phyloP scores from a whole-genome alignment of 441 rosid genomes.

The Kokia cookei region DNA sequence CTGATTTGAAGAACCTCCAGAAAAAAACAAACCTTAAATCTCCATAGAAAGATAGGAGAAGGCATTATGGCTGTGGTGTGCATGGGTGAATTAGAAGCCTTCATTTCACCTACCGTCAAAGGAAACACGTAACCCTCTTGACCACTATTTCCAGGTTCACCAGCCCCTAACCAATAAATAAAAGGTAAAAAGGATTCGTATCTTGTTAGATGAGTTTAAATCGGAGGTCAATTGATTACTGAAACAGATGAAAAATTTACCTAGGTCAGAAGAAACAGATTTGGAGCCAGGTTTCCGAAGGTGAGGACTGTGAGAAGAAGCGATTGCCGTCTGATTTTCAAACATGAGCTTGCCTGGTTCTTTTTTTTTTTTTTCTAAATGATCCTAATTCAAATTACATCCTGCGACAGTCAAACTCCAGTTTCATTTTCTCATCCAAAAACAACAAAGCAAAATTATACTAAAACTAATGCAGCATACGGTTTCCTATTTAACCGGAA shows the following conservation, averaged over 20 bases:
- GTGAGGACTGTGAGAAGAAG: constrained; percentile 44
- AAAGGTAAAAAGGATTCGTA: background rate
- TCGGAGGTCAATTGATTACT: background rate
- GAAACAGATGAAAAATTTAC: constrained; percentile 14
- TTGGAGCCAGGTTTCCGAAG: constrained; percentile 54
- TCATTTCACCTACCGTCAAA: constrained; percentile 38
- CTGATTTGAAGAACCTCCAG: background rate
- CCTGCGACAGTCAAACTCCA: constrained; percentile 2
- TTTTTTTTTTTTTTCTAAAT: background rate
- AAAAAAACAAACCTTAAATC: constrained; percentile 49
- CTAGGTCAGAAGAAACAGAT: constrained; percentile 38
- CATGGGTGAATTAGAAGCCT: constrained; percentile 33
- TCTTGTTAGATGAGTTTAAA: background rate
- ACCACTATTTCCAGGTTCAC: constrained; percentile 30
- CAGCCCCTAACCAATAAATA: constrained; percentile 18
- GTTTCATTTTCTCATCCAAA: background rate
- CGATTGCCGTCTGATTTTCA: constrained; percentile 35
- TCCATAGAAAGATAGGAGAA: constrained; percentile 58
- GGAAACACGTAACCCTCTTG: constrained; percentile 22
- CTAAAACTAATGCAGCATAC: background rate
- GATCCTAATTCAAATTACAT: background rate
- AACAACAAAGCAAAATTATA: background rate
- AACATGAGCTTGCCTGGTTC: constrained; percentile 31
- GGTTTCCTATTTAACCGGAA: background rate
- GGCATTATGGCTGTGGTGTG: constrained; percentile 41